Base-by-base conservation (phyloP, 176 grass and related monocot genomes). In the Phyllostachys edulis region DNA sequence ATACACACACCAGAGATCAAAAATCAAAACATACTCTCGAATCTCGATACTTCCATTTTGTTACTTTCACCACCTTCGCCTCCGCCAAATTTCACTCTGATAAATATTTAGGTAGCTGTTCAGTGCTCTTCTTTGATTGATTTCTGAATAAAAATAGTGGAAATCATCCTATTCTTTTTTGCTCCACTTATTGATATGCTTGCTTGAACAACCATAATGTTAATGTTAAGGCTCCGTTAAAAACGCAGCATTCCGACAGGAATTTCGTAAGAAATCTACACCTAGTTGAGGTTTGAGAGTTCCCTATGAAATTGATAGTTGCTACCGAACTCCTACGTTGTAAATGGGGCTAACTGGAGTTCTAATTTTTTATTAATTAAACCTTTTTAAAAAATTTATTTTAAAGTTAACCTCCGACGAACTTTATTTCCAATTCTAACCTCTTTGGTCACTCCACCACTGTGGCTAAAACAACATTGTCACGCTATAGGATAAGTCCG, bases 121-220 rank as follows among this genome's bases (percentile, higher is more conserved):
- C 76, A 18, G 2, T 24, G 24, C 11, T 80, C 34, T 40, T 13
- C 36, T 72, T 37, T 40, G 70, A 20, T 64, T 27, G 57, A 39
- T 85, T 76, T 50, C 37, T 44, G 47, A 45, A 85, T 67, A 63
- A 87, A 87, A 36, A 9, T 0, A 44, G 42, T 63, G 57, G 81
- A 73, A 74, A 55, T 21, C 46, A n/a, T 15, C 14, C 1, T 36
- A 36, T 78, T 69, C 24, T 78, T 62, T 78, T 62, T 84, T 9
- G 57, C 42, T 45, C 75, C 38, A 2, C 23, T 2, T 20, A 29
- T 40, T 20, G 23, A 7, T 50, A 46, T n/a, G n/a, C 6, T 68
- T 21, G 13, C 57, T 61, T 5, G 57, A 24, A n/a, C 20, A n/a
- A 61, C n/a, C 57, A 24, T 12, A 11, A 24, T 24, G n/a, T 61